phyloP scores from a whole-genome alignment of 73 alveolate genomes.

The Urostyla sp. region DNA sequence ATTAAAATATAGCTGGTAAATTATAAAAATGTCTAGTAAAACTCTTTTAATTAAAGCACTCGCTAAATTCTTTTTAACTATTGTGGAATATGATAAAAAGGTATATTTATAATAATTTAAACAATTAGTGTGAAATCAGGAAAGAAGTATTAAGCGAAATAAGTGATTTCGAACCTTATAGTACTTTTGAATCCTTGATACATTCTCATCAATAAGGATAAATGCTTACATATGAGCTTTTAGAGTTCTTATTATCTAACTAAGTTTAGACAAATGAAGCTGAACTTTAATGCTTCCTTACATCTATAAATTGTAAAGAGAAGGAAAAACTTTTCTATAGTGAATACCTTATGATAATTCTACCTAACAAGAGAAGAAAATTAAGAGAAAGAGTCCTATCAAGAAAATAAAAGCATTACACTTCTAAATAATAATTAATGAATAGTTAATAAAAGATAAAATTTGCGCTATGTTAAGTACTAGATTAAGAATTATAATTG shows the following conservation, averaged over 20 bases:
- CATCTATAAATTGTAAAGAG: not conserved
- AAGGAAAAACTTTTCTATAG: not conserved
- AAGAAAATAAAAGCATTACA: too few species aligned
- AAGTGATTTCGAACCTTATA: conserved; percentile 1
- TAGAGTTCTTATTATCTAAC: not conserved
- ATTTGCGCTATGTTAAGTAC: too few species aligned
- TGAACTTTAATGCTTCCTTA: not conserved
- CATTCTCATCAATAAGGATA: not conserved
- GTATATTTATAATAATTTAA: not conserved
- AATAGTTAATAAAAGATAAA: too few species aligned
- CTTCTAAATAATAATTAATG: too few species aligned
- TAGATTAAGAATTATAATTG: too few species aligned
- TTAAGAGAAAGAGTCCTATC: conserved; percentile 25
- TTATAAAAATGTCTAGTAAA: not conserved
- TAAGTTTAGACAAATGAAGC: not conserved
- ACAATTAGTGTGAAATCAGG: conserved; percentile 40
- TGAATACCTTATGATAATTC: conserved; percentile 7
- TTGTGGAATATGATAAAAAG: conserved; percentile 43
- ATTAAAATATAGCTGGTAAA: not conserved
- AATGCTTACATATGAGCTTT: not conserved
- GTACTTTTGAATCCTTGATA: not conserved
- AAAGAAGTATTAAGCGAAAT: conserved; percentile 51
- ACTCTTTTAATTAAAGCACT: not conserved
- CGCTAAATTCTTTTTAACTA: conserved; percentile 15
- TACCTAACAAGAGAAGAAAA: conserved; percentile 20